Conservation (phyloP, 306 rosid genomes). For the Nissolia schottii region DNA sequence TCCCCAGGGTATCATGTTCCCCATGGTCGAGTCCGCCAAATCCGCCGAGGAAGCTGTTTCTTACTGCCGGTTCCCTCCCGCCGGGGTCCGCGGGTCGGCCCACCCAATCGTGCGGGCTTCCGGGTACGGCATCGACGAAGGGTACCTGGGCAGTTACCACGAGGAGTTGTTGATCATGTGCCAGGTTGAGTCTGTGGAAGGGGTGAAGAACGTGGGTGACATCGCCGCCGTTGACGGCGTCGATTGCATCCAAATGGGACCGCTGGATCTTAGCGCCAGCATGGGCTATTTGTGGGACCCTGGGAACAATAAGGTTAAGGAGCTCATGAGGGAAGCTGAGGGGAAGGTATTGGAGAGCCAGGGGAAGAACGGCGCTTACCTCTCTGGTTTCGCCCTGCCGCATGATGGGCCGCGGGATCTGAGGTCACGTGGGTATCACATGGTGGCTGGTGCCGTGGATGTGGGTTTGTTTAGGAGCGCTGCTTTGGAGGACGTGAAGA, state of each 20-base stretch:
- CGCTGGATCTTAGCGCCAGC: slow-evolving; percentile 83
- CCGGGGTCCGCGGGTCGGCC: slow-evolving; percentile 74
- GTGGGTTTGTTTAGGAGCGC: slow-evolving; percentile 56
- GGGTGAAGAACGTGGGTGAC: slow-evolving; percentile 38
- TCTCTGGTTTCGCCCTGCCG: slow-evolving; percentile 56
- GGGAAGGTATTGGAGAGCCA: slow-evolving; percentile 42
- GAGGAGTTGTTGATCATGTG: slow-evolving; percentile 73
- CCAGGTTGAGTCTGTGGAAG: slow-evolving; percentile 57
- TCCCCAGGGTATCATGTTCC: slow-evolving; percentile 81
- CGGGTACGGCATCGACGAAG: slow-evolving; percentile 64
- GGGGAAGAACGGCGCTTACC: slow-evolving; percentile 35
- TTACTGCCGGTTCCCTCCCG: slow-evolving; percentile 60
- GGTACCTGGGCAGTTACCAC: slow-evolving; percentile 54
- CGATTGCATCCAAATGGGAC: slow-evolving; percentile 81
- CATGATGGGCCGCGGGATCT: slow-evolving; percentile 50
- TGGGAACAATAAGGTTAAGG: slow-evolving; percentile 62
- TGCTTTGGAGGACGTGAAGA: slow-evolving; percentile 59
- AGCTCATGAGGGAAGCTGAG: slow-evolving; percentile 55
- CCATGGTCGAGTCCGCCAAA: slow-evolving; percentile 62
- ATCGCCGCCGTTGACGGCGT: slow-evolving; percentile 73
- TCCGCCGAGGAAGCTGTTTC: slow-evolving; percentile 65
- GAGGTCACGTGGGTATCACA: slow-evolving; percentile 59
- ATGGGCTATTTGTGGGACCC: slow-evolving; percentile 77
- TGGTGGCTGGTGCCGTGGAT: slow-evolving; percentile 67
- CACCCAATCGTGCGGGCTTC: slow-evolving; percentile 76